These are phyloP conservation scores for Geosmithia flava DNA, from an alignment of 2,329 filamentous ascomycete genomes.

Conservation along the genomic window DNA sequence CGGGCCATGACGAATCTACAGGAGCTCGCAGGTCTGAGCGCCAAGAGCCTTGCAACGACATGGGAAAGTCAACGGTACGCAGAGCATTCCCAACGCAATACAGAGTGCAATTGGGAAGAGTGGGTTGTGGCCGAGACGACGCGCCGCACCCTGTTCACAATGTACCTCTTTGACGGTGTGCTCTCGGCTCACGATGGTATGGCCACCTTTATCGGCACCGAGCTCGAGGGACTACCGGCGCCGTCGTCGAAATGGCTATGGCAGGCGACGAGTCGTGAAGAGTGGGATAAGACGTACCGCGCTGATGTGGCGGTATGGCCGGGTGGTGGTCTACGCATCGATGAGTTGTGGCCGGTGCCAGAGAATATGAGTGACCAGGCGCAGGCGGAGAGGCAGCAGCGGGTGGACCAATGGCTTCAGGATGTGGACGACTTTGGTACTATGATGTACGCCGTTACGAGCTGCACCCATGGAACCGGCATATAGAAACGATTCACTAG, in stretches of 20 bases:
- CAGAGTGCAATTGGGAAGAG: slow-evolving; percentile 37
- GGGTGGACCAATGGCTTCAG: slow-evolving; percentile 37
- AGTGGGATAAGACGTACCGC: slow-evolving; percentile 32
- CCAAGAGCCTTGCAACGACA: slow-evolving; percentile 20
- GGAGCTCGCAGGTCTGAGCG: slow-evolving; percentile 29
- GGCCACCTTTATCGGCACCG: slow-evolving; percentile 34
- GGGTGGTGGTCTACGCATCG: slow-evolving; percentile 26
- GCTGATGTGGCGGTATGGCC: slow-evolving; percentile 26
- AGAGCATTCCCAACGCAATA: too few species aligned
- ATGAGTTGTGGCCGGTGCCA: slow-evolving; percentile 36
- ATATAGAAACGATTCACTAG: too few species aligned
- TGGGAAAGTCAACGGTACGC: too few species aligned
- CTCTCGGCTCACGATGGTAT: slow-evolving; percentile 28
- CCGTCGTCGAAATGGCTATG: slow-evolving; percentile 29
- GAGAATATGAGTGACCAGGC: slow-evolving; percentile 14
- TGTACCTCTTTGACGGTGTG: slow-evolving; percentile 41
- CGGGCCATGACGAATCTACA: slow-evolving; percentile 36
- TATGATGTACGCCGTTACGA: slow-evolving; percentile 36
- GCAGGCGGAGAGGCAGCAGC: slow-evolving; percentile 15
- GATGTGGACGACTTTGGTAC: slow-evolving; percentile 39
- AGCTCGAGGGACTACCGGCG: slow-evolving; percentile 29
- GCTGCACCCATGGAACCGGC: slow-evolving; percentile 30
- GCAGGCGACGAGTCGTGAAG: slow-evolving; percentile 19
- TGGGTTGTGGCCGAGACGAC: slow-evolving; percentile 43
- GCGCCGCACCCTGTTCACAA: slow-evolving; percentile 33